Evolutionary conservation across 2,329 filamentous ascomycete genomes (phyloP).

Genomic region (Talaromyces sp.): DNA sequence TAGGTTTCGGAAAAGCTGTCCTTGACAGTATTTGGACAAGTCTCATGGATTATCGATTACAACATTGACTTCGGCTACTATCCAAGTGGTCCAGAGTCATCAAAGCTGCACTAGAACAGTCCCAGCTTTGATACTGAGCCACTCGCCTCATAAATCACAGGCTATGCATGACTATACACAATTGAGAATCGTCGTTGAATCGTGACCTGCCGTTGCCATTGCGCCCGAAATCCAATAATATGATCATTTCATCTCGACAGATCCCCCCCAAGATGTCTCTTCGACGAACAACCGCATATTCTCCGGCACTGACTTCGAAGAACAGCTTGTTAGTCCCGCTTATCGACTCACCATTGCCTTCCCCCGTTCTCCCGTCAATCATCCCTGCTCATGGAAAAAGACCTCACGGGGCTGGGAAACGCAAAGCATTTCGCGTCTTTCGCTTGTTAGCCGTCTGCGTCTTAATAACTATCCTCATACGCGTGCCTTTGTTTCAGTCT

Average conservation of each 20-base stretch:
- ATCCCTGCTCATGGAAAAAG: constrained; percentile 64
- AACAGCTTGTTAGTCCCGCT: constrained; percentile 51
- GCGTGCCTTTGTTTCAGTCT: constrained; percentile 9
- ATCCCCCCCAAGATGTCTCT: constrained; percentile 28
- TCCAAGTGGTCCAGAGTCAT: not conserved
- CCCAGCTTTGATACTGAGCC: not conserved
- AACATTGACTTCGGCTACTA: not conserved
- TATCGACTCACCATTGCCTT: constrained; percentile 65
- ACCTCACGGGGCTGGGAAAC: constrained; percentile 54
- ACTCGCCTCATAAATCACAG: not conserved
- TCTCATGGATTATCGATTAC: not conserved
- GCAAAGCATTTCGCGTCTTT: constrained; percentile 55
- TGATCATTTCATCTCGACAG: constrained; percentile 34
- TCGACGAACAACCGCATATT: constrained; percentile 23
- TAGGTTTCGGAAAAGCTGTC: not conserved
- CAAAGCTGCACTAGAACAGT: not conserved
- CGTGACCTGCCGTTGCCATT: constrained; percentile 5
- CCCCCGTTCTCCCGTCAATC: constrained; percentile 65
- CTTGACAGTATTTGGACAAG: not conserved
- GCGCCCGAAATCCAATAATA: constrained; percentile 17
- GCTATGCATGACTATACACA: not conserved
- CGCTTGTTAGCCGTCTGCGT: constrained; percentile 55
- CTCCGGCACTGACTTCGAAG: constrained; percentile 19
- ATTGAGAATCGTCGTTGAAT: not conserved
- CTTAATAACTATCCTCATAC: constrained; percentile 49